Evolutionary conservation across 495 filamentous ascomycete genomes (phyloP).

Genomic region (Tuber umbilicatum): DNA sequence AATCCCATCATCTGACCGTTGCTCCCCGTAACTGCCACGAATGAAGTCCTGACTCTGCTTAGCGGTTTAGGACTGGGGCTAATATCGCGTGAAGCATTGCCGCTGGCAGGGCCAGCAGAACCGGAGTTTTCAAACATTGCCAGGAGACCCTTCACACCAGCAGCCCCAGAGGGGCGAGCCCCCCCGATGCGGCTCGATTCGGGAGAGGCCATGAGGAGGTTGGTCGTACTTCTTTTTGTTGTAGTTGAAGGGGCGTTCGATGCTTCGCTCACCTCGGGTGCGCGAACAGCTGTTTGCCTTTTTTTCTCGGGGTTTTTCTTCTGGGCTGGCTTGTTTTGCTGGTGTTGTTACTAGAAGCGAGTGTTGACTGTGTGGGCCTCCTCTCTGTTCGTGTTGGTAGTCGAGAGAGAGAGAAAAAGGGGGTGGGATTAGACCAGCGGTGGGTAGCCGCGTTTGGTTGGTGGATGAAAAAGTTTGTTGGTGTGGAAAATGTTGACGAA

Average conservation of each 20-base stretch:
- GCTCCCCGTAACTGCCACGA: conserved; percentile 37
- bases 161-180: conserved; percentile 29
- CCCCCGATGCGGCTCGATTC: conserved; percentile 28
- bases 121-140: conserved; percentile 41
- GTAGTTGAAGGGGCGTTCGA: neutral
- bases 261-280: neutral
- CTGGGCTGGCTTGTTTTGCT: neutral
- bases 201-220: conserved; percentile 26
- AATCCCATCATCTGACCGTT: conserved; percentile 27
- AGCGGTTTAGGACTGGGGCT: conserved; percentile 34
- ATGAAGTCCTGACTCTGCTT: conserved; percentile 34
- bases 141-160: conserved; percentile 38
- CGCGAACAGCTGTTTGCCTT: neutral
- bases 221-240: neutral
- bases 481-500: neutral
- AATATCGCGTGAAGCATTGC: conserved; percentile 26
- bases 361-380: neutral
- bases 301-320: neutral
- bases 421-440: neutral
- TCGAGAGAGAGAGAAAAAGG: neutral
- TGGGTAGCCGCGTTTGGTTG: neutral
- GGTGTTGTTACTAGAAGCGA: neutral
- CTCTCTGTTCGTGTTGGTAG: neutral
- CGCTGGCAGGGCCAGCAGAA: conserved; percentile 19
- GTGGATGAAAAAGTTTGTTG: neutral